Evolutionary conservation across 208 protist species (phyloP).

Genomic region (Acanthamoeba castellanii): DNA sequence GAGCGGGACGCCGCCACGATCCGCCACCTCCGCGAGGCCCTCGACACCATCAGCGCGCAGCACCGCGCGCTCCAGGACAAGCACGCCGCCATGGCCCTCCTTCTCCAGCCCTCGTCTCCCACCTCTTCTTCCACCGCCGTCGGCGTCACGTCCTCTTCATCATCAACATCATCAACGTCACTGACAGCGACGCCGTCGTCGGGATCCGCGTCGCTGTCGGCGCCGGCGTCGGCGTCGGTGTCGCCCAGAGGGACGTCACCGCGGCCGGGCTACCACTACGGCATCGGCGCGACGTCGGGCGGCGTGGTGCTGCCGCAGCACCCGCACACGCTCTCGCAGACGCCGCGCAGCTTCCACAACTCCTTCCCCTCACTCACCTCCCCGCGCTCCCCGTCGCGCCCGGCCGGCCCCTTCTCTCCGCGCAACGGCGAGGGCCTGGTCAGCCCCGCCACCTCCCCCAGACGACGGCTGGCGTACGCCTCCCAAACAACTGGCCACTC

Average conservation of each 20-base stretch:
- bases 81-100: neutral
- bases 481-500: too few relatives aligned
- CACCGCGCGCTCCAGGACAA: conserved; percentile 9
- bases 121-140: neutral
- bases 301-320: neutral
- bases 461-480: conserved; percentile 27
- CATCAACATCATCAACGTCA: neutral
- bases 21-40: conserved; percentile 12
- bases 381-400: neutral
- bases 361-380: conserved; percentile 22
- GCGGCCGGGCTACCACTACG: neutral
- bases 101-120: neutral
- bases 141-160: neutral
- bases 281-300: too few relatives aligned
- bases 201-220: neutral
- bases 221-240: neutral
- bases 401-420: conserved; percentile 1
- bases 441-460: conserved; percentile 18
- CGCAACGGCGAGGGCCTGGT: neutral
- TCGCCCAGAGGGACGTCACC: neutral
- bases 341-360: conserved; percentile 17
- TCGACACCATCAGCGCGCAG: neutral
- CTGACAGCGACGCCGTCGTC: neutral
- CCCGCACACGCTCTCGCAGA: conserved; percentile 22
- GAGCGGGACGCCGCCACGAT: conserved; percentile 26